phyloP scores from a whole-genome alignment of 2,329 filamentous ascomycete genomes.

The Sordariomycetes sp. region DNA sequence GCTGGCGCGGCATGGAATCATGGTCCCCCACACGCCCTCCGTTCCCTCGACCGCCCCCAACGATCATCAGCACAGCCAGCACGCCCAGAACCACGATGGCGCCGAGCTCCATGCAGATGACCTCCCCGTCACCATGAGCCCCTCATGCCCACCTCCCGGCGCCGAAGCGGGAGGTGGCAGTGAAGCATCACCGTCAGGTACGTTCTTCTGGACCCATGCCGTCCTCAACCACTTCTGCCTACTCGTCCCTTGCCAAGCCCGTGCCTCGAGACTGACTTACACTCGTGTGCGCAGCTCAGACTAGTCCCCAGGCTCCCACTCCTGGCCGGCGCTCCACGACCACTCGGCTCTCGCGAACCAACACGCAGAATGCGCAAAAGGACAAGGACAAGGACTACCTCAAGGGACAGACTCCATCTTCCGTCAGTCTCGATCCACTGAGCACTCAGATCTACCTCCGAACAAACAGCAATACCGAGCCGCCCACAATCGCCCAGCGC shows the following conservation, averaged over 20 bases:
- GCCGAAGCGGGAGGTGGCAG: slow-evolving; percentile 1
- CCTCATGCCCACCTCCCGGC: neutral
- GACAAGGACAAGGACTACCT: slow-evolving; percentile 19
- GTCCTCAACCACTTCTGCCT: too few species aligned
- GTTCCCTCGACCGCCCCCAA: too few species aligned
- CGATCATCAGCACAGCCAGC: too few species aligned
- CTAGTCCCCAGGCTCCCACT: too few species aligned
- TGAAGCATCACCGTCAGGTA: slow-evolving; percentile 3
- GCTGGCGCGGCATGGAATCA: slow-evolving; percentile 25
- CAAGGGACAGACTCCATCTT: slow-evolving; percentile 10
- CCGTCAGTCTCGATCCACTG: slow-evolving; percentile 20
- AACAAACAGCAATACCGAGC: slow-evolving; percentile 26
- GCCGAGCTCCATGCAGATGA: neutral
- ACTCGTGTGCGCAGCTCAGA: too few species aligned
- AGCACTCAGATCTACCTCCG: slow-evolving; percentile 32
- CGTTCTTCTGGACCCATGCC: neutral
- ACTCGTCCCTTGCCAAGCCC: too few species aligned
- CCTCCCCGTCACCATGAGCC: too few species aligned
- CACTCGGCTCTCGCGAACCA: slow-evolving; percentile 41
- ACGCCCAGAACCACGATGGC: slow-evolving; percentile 1
- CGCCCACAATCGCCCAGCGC: slow-evolving; percentile 44
- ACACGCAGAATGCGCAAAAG: slow-evolving; percentile 32
- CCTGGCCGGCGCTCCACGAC: slow-evolving; percentile 7
- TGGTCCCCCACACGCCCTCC: slow-evolving; percentile 19
- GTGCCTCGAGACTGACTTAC: too few species aligned